These are phyloP conservation scores for Neophaeococcomyces aloes DNA, from an alignment of 2,329 filamentous ascomycete genomes.

Conservation along the genomic window DNA sequence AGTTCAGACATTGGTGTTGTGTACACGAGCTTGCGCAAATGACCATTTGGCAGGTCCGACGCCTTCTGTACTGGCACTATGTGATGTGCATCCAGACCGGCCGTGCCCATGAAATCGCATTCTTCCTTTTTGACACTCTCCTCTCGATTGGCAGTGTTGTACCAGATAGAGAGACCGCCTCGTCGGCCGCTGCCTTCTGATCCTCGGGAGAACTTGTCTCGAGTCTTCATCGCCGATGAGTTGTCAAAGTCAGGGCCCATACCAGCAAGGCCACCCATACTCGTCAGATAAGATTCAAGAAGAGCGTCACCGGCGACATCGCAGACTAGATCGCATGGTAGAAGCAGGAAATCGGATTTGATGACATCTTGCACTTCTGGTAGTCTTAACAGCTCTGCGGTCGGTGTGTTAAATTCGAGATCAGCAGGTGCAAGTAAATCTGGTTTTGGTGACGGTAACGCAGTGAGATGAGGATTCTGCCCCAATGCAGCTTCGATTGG, in stretches of 20 bases:
- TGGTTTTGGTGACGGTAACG: constrained; percentile 40
- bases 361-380: constrained; percentile 71
- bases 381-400: constrained; percentile 75
- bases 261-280: constrained; percentile 55
- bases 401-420: constrained; percentile 74
- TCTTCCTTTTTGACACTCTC: constrained; percentile 77
- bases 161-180: constrained; percentile 83
- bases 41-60: constrained; percentile 48
- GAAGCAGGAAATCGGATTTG: constrained; percentile 73
- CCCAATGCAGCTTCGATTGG: constrained; percentile 38
- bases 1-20: constrained; percentile 81
- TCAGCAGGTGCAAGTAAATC: constrained; percentile 65
- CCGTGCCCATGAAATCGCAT: constrained; percentile 79
- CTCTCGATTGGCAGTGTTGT: constrained; percentile 64
- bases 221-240: constrained; percentile 25
- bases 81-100: constrained; percentile 49
- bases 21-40: constrained; percentile 56
- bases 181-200: constrained; percentile 52
- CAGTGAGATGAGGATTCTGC: constrained; percentile 41
- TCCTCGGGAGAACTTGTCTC: constrained; percentile 38
- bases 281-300: constrained; percentile 85
- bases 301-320: constrained; percentile 75
- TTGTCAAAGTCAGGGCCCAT: constrained; percentile 30
- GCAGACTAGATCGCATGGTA: constrained; percentile 89
- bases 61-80: constrained; percentile 46